A percentile compares a stretch with the other conserved stretches of the same genome.
Evolutionary conservation across 345 rosid species (phyloP).

Genomic region (Linum lewisii): DNA sequence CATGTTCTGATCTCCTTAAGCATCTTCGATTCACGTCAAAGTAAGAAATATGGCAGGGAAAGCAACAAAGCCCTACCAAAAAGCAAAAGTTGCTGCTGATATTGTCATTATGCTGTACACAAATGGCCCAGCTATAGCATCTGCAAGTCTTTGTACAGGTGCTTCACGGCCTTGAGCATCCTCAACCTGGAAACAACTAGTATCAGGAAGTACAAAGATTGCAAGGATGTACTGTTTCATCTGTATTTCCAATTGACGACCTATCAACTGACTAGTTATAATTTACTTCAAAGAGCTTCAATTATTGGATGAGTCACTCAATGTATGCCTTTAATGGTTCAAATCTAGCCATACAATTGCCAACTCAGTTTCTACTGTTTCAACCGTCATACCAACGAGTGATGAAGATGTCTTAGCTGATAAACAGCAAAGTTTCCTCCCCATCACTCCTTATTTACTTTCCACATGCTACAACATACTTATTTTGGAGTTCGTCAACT

Average conservation of each 20-base stretch:
- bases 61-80: constrained; percentile 49
- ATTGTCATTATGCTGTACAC: constrained; percentile 73
- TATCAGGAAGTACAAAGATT: not conserved
- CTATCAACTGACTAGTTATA: not conserved
- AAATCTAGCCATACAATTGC: too few species aligned
- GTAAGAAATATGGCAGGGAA: constrained; percentile 10
- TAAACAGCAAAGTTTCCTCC: too few species aligned
- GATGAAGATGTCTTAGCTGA: too few species aligned
- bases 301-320: not conserved
- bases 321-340: not conserved
- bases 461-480: too few species aligned
- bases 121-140: constrained; percentile 92
- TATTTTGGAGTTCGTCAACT: too few species aligned
- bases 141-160: constrained; percentile 92
- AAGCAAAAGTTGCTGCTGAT: constrained; percentile 82
- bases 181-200: constrained; percentile 55
- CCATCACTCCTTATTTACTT: too few species aligned
- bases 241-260: not conserved
- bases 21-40: not conserved
- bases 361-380: too few species aligned
- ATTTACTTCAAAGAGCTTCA: not conserved
- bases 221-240: not conserved
- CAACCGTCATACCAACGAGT: too few species aligned
- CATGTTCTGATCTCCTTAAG: not conserved
- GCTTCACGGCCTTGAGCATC: constrained; percentile 96